Percentiles rank a stretch among this genome's conserved stretches.
Conservation (phyloP, 495 filamentous ascomycete genomes). For the Aspergillus steynii region DNA sequence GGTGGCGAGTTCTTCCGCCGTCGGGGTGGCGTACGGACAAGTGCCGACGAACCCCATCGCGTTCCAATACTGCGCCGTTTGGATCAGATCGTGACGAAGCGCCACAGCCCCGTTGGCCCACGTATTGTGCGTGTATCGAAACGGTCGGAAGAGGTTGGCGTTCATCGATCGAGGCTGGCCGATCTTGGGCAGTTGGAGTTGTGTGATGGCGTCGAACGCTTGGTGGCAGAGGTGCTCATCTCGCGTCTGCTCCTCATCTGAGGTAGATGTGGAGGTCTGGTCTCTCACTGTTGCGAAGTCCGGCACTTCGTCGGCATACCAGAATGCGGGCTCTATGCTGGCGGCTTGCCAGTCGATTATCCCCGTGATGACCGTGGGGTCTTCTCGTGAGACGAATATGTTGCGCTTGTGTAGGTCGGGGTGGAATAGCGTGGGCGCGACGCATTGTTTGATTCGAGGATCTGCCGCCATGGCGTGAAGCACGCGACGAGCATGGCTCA, state of each 20-base stretch:
- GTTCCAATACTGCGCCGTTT: constrained; percentile 35
- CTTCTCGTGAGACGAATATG: constrained; percentile 44
- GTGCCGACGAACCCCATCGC: constrained; percentile 38
- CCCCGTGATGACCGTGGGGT: constrained; percentile 37
- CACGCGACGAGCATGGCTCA: constrained; percentile 23
- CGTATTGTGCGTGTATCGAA: constrained; percentile 43
- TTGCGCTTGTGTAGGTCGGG: constrained; percentile 44
- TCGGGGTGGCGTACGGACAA: constrained; percentile 38
- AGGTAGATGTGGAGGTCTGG: too few relatives aligned
- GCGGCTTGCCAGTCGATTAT: constrained; percentile 46
- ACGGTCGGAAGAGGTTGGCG: constrained; percentile 40
- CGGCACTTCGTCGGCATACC: constrained; percentile 36
- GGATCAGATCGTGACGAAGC: constrained; percentile 43
- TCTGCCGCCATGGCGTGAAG: constrained; percentile 27
- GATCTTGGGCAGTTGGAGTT: constrained; percentile 35
- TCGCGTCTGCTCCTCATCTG: neutral
- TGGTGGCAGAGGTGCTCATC: constrained; percentile 24
- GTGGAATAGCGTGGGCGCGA: constrained; percentile 37
- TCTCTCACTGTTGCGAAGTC: constrained; percentile 29
- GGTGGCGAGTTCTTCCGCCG: constrained; percentile 27
- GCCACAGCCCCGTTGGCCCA: constrained; percentile 45
- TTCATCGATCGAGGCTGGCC: constrained; percentile 36
- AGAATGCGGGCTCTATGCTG: constrained; percentile 41
- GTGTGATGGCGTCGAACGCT: constrained; percentile 34
- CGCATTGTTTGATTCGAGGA: constrained; percentile 23